A percentile compares a stretch with the other conserved stretches of the same genome.
Conservation (phyloP, 495 filamentous ascomycete species). For the Chaetomium fimeti region DNA sequence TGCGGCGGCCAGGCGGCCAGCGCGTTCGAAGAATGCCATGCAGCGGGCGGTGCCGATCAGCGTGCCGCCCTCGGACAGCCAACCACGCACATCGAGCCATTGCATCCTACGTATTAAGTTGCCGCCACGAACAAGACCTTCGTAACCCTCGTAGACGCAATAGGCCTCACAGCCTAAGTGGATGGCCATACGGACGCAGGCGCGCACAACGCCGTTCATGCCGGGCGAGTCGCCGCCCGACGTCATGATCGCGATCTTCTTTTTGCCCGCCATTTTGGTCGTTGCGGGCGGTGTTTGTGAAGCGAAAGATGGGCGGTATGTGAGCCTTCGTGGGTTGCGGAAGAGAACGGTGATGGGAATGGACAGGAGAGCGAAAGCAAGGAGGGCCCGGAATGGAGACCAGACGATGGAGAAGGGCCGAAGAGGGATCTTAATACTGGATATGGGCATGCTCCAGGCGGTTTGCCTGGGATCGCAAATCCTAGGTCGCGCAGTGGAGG, state of each 20-base stretch:
- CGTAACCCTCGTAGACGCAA: constrained; percentile 92
- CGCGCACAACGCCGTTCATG: constrained; percentile 94
- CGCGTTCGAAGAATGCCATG: constrained; percentile 81
- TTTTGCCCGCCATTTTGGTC: constrained; percentile 51
- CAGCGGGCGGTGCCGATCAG: constrained; percentile 95
- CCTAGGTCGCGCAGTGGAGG: constrained; percentile 1
- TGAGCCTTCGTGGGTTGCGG: constrained; percentile 10
- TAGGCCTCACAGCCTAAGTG: constrained; percentile 83
- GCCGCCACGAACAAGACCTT: constrained; percentile 87
- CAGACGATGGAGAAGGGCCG: constrained; percentile 30
- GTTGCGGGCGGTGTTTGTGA: constrained; percentile 6
- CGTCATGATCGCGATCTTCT: constrained; percentile 92
- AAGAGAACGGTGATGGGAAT: constrained; percentile 28
- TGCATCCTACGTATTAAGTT: constrained; percentile 80
- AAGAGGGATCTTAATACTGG: constrained; percentile 21
- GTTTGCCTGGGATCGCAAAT: constrained; percentile 26
- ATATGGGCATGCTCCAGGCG: constrained; percentile 31
- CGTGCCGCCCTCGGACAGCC: constrained; percentile 90
- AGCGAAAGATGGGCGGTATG: constrained; percentile 5
- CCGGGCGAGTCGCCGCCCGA: constrained; percentile 96
- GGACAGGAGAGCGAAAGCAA: constrained; percentile 27
- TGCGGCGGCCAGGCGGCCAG: constrained; percentile 76
- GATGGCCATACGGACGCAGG: constrained; percentile 90
- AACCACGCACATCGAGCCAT: constrained; percentile 96
- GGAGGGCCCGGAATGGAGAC: constrained; percentile 30